phyloP scores from a whole-genome alignment of 441 rosid genomes.

The Arabidopsis lyrata region DNA sequence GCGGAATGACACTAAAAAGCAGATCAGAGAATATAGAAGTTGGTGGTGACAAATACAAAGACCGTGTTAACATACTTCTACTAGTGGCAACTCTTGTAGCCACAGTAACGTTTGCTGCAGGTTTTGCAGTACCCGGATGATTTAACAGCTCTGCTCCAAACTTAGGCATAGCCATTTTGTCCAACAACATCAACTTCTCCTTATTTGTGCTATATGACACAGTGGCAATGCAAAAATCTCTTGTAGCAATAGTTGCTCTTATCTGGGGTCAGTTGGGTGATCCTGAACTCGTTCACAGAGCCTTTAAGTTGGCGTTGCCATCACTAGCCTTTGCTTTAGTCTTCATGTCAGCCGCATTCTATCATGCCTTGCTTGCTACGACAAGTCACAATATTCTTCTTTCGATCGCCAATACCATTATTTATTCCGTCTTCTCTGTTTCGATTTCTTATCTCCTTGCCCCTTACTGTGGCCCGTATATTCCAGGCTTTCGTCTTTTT shows the following conservation, averaged over 20 bases:
- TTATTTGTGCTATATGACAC: neutral
- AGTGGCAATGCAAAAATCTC: neutral
- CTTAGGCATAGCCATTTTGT: neutral
- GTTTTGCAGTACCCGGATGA: neutral
- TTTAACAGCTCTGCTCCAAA: neutral
- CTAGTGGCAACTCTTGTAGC: slow-evolving; percentile 21
- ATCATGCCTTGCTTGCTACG: neutral
- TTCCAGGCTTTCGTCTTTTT: neutral
- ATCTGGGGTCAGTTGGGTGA: slow-evolving; percentile 19
- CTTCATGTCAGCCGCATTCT: neutral
- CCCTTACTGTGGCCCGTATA: neutral
- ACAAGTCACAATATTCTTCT: neutral
- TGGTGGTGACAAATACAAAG: neutral
- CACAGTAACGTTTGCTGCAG: slow-evolving; percentile 1
- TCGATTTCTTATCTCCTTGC: neutral
- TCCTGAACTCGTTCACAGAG: neutral
- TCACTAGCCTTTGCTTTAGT: neutral
- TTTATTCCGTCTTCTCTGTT: neutral
- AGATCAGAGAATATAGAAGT: neutral
- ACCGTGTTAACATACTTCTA: neutral
- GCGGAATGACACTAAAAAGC: slow-evolving; percentile 25
- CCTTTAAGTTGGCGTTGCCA: slow-evolving; percentile 15
- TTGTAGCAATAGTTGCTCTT: slow-evolving; percentile 3
- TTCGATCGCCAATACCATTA: no score
- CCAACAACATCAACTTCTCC: neutral